Evolutionary conservation across 139 green algal species (phyloP).

Genomic region (Chlamydomonas sphaeroides): DNA sequence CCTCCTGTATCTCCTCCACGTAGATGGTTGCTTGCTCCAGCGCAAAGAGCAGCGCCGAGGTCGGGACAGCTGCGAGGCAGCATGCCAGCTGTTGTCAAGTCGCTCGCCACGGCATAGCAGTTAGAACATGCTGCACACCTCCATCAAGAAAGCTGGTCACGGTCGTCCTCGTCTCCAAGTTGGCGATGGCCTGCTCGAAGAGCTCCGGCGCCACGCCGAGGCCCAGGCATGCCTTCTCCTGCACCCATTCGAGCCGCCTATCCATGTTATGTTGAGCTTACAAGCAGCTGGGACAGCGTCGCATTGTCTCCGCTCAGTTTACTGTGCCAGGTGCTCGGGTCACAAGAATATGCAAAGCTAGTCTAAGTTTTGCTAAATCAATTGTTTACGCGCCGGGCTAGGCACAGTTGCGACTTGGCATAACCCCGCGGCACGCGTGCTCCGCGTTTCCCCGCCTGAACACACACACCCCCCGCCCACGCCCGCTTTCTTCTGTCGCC

Average conservation of each 20-base stretch:
- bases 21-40: slow-evolving; percentile 51
- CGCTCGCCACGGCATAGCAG: no score
- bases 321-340: no score
- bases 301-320: not conserved
- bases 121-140: no score
- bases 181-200: slow-evolving; percentile 41
- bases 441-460: no score
- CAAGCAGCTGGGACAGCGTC: not conserved
- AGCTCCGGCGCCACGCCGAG: slow-evolving; percentile 37
- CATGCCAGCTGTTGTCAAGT: no score
- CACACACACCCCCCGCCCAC: no score
- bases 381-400: no score
- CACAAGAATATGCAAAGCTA: no score
- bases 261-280: not conserved
- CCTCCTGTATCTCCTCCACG: slow-evolving; percentile 55
- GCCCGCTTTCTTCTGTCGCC: no score
- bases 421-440: no score
- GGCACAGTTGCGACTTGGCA: no score
- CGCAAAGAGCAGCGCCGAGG: slow-evolving; percentile 47
- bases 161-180: not conserved
- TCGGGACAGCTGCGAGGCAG: not conserved
- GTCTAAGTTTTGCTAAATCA: no score
- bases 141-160: slow-evolving; percentile 56
- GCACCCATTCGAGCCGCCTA: slow-evolving; percentile 47
- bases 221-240: slow-evolving; percentile 47